Conservation (phyloP, 768 basidiomycete genomes). For the Arthromyces matolae region DNA sequence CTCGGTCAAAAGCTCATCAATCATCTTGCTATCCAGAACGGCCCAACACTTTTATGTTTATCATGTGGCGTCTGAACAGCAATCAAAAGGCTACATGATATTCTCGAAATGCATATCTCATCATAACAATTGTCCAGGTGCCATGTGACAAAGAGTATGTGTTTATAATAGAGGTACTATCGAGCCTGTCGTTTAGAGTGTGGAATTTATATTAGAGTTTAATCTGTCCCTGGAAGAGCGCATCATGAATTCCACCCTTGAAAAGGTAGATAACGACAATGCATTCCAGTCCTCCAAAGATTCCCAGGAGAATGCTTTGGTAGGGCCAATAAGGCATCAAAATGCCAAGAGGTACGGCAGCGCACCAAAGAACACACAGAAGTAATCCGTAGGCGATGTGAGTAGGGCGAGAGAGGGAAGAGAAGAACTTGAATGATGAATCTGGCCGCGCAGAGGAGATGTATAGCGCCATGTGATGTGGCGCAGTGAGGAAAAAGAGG, state of each 20-base stretch:
- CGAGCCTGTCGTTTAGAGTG: too few species aligned
- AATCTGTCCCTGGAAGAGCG: slow-evolving; percentile 11
- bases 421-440: slow-evolving; percentile 1
- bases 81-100: too few species aligned
- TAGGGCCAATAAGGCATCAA: background rate
- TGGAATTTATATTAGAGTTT: too few species aligned
- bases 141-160: too few species aligned
- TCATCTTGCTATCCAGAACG: too few species aligned
- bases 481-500: slow-evolving; percentile 11
- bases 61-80: too few species aligned
- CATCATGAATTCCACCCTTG: slow-evolving; percentile 7
- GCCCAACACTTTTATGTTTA: too few species aligned
- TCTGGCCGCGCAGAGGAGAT: slow-evolving; percentile 4
- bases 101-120: too few species aligned
- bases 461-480: slow-evolving; percentile 11
- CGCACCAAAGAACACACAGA: slow-evolving; percentile 10
- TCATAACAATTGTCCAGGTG: too few species aligned
- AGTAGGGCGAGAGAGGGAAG: slow-evolving; percentile 3
- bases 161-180: too few species aligned
- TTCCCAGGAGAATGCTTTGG: slow-evolving; percentile 6
- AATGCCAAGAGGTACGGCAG: slow-evolving; percentile 4
- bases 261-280: slow-evolving; percentile 1
- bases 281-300: slow-evolving; percentile 12
- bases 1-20: too few species aligned
- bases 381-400: slow-evolving; percentile 5